Base-by-base conservation (phyloP, 2,329 filamentous ascomycete genomes). In the Pseudogymnoascus sp. region DNA sequence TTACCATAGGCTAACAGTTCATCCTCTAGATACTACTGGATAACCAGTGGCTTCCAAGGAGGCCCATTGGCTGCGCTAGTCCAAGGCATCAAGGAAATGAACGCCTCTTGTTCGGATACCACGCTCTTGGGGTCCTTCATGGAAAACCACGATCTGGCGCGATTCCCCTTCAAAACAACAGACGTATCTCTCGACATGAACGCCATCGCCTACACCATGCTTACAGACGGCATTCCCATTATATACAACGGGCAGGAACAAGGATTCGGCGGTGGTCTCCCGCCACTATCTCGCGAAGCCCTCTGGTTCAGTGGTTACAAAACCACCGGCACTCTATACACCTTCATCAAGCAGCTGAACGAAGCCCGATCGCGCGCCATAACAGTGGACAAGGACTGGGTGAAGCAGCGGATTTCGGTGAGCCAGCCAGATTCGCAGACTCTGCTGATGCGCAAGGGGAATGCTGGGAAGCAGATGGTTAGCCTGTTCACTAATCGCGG, bases 161-260 rank as follows among this genome's bases (percentile, higher is more conserved):
- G 77, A 16, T 76, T 78, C 65, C 71, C 72, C 18, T 76, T 35
- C 10, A 35, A 47, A n/a, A 65, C 65, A 1, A 47, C 10, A 10
- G 67, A 69, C 50, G 12, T 64, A 3, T 56, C 64, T 38, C 61
- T 65, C n/a, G 77, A 76, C n/a, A 77, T 77, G 67, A 82, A 81
- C 65, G 72, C 78, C 25, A 69, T 81, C 37, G 74, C 77, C 4
- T 82, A 76, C 67, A 79, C 74, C 7, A 75, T 82, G 59, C 74
- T 82, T 35, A 70, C 72, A 5, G 77, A 82, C 65, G 80, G 80
- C 16, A 78, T 82, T 37, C 80, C 80, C 0, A 78, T 82, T 65
- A 63, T 82, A 35, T 82, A 82, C 67, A 74, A 80, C 64, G 80
- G 80, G 7, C 78, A 81, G 66, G 80, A 82, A 68, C 80, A 82